Base-by-base conservation (phyloP, 1,284 basidiomycete species). In the Ceratobasidium sp. region DNA sequence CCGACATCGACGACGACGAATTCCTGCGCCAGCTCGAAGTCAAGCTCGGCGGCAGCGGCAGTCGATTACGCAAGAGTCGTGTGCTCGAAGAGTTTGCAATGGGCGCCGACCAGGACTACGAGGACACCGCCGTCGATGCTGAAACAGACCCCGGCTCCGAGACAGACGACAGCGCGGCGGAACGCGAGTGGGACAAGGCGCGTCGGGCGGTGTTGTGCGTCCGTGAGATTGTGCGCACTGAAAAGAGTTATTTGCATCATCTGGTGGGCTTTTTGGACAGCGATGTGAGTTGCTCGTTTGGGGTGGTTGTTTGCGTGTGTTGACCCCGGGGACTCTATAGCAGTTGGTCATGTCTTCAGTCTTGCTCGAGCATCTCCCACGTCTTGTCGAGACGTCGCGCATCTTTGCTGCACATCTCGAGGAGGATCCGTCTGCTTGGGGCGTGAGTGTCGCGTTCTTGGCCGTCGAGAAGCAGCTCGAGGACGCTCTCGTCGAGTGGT, bases 221-320 rank as follows among this genome's bases (percentile, higher is more conserved):
- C 64, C 82, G 87, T 48, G 90, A 92, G 81, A 84, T 92, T 61
- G 83, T 92, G 31, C 84, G 87, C 54, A 91, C 90, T 1, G 90
- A 91, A 80, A 85, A 86, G 74, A 88, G 84, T 76, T 92, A 91
- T 79, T 85, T 88, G 72, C 81, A 83, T 1, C 85, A 86, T 11
- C 80, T 91, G 59, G 82, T 82, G 27, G 79, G 83, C 59, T 81
- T 90, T 58, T 80, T 85, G 37, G 78, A 81, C 11, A 82, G 81
- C 14, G 80, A 84, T 63, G 87, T 87, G 53, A 76, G 81, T 78
- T 34, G 56, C 41, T 64, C 71, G 41, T 43, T 74, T 46, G 8
- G 53, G 39, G 8, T 46, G 41, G 41, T 56, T 58, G 46, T 31
- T 43, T 89, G 3, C 81, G n/a, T 37, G 29, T 59, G 49, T 49